Percentiles rank a stretch among this genome's conserved stretches.
phyloP scores from a whole-genome alignment of 225 moss, liverwort and hornwort species.

The Antitrichia curtipendula region DNA sequence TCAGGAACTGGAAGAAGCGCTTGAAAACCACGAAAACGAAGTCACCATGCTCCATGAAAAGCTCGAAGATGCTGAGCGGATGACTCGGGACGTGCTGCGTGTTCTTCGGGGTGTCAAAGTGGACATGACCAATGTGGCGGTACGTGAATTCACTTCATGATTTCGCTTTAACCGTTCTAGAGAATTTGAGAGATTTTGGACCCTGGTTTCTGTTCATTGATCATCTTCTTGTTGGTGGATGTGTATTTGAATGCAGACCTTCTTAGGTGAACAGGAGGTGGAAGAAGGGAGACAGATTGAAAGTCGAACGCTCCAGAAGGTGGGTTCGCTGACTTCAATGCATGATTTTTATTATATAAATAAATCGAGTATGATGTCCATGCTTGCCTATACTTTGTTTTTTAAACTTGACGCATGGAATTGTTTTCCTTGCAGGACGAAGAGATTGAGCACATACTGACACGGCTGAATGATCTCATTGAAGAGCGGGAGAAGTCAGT shows the following conservation, averaged over 20 bases:
- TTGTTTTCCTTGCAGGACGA: conserved; percentile 36
- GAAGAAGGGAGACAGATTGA: conserved; percentile 53
- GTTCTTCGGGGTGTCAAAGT: conserved; percentile 81
- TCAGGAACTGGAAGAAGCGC: conserved; percentile 63
- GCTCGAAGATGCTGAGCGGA: conserved; percentile 84
- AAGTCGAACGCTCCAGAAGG: conserved; percentile 18
- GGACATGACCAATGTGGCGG: conserved; percentile 83
- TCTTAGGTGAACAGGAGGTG: conserved; percentile 65
- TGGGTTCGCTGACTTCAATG: neutral
- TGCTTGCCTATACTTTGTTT: neutral
- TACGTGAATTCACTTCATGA: neutral
- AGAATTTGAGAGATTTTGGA: neutral
- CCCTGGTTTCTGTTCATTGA: neutral
- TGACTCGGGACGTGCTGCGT: conserved; percentile 78
- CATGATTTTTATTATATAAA: neutral
- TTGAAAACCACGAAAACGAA: conserved; percentile 72
- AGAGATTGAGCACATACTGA: conserved; percentile 49
- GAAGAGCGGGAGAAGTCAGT: conserved; percentile 40
- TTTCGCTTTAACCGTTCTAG: neutral
- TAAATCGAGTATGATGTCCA: neutral
- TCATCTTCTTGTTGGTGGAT: neutral
- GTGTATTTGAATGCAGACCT: conserved; percentile 13
- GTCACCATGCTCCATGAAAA: conserved; percentile 77
- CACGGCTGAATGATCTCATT: conserved; percentile 61
- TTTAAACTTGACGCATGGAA: neutral